These are phyloP conservation scores for Phytophthora colocasiae DNA, from an alignment of 352 stramenopile species.

Conservation along the genomic window DNA sequence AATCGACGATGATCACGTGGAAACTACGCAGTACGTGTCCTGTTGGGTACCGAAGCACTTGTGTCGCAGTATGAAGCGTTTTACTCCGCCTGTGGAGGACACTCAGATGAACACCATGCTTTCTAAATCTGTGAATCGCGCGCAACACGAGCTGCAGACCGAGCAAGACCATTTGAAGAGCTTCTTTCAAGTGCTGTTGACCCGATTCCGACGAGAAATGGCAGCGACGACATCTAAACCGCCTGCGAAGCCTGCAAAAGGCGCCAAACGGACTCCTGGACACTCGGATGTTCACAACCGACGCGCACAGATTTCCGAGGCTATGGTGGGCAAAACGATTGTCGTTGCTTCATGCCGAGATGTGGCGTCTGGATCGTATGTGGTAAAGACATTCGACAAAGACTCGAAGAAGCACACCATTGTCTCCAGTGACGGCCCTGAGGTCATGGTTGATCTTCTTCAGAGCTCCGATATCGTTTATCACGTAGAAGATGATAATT, in stretches of 20 bases:
- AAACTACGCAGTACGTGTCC: conserved; percentile 58
- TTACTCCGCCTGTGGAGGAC: conserved; percentile 21
- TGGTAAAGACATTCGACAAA: conserved; percentile 32
- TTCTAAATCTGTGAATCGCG: conserved; percentile 32
- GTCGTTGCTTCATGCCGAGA: conserved; percentile 23
- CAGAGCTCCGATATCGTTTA: conserved; percentile 32
- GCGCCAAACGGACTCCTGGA: conserved; percentile 13
- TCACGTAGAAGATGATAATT: conserved; percentile 24
- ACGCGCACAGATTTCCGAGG: conserved; percentile 31
- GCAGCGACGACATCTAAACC: neutral
- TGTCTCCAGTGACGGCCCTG: neutral
- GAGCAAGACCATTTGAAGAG: conserved; percentile 35
- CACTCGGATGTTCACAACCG: conserved; percentile 18
- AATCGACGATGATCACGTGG: conserved; percentile 19
- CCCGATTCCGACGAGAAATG: conserved; percentile 23
- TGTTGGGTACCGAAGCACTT: conserved; percentile 84
- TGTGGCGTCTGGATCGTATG: conserved; percentile 21
- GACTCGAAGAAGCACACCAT: conserved; percentile 27
- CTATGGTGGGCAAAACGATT: conserved; percentile 43
- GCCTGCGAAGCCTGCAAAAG: conserved; percentile 12
- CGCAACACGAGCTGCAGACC: conserved; percentile 23
- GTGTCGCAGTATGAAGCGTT: conserved; percentile 59
- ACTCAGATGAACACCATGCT: conserved; percentile 14
- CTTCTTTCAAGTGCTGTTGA: conserved; percentile 48
- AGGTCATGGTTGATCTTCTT: conserved; percentile 35